Evolutionary conservation across 2,329 filamentous ascomycete species (phyloP).

Genomic region (Trichoderma afroharzianum): DNA sequence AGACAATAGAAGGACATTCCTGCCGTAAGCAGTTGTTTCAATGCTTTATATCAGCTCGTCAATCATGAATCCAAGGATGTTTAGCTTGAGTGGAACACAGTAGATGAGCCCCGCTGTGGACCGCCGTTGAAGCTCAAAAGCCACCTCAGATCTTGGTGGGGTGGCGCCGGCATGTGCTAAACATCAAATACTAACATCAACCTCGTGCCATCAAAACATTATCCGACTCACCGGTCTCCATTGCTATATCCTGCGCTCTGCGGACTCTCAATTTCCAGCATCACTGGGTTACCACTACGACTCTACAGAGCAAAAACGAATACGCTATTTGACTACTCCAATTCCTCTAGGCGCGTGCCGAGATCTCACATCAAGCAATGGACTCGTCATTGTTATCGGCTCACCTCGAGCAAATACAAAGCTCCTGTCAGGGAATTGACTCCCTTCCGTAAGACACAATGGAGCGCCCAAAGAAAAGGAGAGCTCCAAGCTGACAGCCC

Average conservation of each 20-base stretch:
- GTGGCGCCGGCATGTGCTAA: background rate
- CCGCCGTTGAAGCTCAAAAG: background rate
- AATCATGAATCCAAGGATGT: background rate
- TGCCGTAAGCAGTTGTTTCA: background rate
- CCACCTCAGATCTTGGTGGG: slow-evolving; percentile 11
- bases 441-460: slow-evolving; percentile 61
- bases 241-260: background rate
- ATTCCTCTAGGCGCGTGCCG: background rate
- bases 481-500: background rate
- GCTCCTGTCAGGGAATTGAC: slow-evolving; percentile 73
- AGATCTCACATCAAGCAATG: background rate
- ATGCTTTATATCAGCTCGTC: background rate
- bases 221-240: background rate
- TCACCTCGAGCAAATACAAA: slow-evolving; percentile 72
- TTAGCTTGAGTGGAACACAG: background rate
- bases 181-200: background rate
- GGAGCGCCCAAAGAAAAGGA: background rate
- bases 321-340: background rate
- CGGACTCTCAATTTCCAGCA: background rate
- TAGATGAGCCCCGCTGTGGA: slow-evolving; percentile 16
- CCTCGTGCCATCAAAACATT: background rate
- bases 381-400: slow-evolving; percentile 53
- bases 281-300: background rate
- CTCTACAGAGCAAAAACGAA: background rate
- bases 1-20: slow-evolving; percentile 9